Base-by-base conservation (phyloP, 1,284 basidiomycete species). In the Ustilago crameri region DNA sequence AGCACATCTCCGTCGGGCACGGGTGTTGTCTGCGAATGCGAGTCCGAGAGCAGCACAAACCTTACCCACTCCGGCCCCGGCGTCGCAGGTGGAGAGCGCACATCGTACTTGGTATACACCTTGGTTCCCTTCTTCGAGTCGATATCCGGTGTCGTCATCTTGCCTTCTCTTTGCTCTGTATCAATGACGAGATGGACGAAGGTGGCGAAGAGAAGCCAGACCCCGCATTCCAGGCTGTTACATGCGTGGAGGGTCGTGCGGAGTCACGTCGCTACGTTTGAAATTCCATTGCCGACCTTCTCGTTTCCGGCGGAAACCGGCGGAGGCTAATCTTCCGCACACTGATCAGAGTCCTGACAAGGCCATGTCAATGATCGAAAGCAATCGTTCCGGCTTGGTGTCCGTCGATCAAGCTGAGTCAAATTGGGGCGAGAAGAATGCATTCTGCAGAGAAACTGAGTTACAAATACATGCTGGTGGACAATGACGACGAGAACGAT, bases 1-100 rank as follows among this genome's bases (percentile, higher is more conserved):
- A 76, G 58, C 22, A 70, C 56, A 40, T 64, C 71, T 0, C 71
- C 67, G 2, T 57, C 66, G 9, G 71, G 71, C 3, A 74, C 54
- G 3, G 38, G 35, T 1, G 47, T 56, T 10, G 59, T 61, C 44
- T 71, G 51, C 20, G 62, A 57, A 47, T 76, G 71, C 32, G 71
- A 67, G 30, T 76, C 74, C 3, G 59, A 63, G 40, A 76, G 51
- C n/a, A 74, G 30, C 14, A 76, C 68, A 34, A 76, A 71, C 1
- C 74, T 62, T 0, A 74, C 63, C 48, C 62, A 64, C n/a, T 59
- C 51, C 7, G 35, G 41, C 15, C 58, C 60, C 4, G 65, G 56
- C 3, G 37, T 18, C n/a, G 55, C 10, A 3, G 74, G 74, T 3
- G 74, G 71, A 1, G 41, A 24, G 2, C 26, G 5, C 12, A 51